These are phyloP conservation scores for Gymnopus androsaceus DNA, from an alignment of 1,284 basidiomycete genomes.

Conservation along the genomic window DNA sequence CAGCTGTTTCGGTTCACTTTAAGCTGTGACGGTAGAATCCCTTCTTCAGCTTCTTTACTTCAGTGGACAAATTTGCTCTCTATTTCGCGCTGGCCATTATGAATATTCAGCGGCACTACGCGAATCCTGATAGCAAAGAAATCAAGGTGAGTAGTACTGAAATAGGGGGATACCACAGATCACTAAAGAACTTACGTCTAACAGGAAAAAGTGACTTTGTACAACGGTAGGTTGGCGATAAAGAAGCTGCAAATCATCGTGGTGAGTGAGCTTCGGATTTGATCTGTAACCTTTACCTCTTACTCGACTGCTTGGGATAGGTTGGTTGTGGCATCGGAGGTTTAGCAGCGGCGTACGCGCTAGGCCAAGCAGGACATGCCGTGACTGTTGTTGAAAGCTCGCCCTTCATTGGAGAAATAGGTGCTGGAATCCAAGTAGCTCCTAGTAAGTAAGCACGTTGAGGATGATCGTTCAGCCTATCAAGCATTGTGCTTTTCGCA, in stretches of 20 bases:
- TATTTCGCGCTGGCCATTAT: too few species aligned
- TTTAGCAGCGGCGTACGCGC: conserved; percentile 42
- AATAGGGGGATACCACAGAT: too few species aligned
- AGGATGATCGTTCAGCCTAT: conserved; percentile 30
- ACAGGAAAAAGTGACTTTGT: too few species aligned
- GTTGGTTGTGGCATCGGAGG: conserved; percentile 52
- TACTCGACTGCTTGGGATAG: not conserved
- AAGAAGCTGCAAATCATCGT: conserved; percentile 1
- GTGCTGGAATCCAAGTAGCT: conserved; percentile 50
- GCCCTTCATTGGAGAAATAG: conserved; percentile 40
- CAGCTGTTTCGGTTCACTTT: too few species aligned
- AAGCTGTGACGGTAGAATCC: too few species aligned
- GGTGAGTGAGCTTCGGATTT: not conserved
- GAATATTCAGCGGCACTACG: too few species aligned
- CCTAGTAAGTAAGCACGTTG: conserved; percentile 28
- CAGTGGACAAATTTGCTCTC: too few species aligned
- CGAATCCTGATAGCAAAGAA: too few species aligned
- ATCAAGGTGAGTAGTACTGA: too few species aligned
- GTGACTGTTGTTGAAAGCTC: conserved; percentile 43
- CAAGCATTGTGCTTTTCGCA: conserved; percentile 37
- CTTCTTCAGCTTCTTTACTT: too few species aligned
- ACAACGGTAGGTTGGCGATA: too few species aligned
- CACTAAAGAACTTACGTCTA: too few species aligned
- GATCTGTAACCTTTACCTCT: not conserved
- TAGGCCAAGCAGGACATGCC: conserved; percentile 44